A percentile compares a stretch with the other conserved stretches of the same genome.
Conservation (phyloP, 1,284 basidiomycete genomes). For the Ceratobasidium sp. region DNA sequence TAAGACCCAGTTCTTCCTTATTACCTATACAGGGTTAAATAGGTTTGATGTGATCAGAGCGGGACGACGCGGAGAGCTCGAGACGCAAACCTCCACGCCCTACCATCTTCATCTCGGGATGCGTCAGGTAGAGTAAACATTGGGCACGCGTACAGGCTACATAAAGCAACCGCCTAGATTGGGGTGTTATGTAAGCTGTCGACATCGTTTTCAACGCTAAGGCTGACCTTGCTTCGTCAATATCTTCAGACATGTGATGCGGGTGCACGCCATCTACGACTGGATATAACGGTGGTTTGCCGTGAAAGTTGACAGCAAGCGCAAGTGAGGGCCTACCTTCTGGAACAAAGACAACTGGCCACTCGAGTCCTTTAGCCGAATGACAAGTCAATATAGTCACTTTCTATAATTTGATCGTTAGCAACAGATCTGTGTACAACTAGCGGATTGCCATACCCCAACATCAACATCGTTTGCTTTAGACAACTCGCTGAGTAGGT, state of each 20-base stretch:
- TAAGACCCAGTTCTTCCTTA: no score
- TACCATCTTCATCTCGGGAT: constrained; percentile 53
- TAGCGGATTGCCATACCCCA: constrained; percentile 15
- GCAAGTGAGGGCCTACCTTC: constrained; percentile 62
- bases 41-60: no score
- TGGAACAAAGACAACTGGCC: constrained; percentile 89
- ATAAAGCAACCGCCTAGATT: constrained; percentile 79
- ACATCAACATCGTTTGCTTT: neutral
- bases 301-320: neutral
- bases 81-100: constrained; percentile 49
- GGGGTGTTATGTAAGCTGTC: neutral
- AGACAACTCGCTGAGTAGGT: neutral
- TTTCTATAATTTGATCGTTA: constrained; percentile 63
- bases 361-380: constrained; percentile 92
- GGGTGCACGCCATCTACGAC: constrained; percentile 86
- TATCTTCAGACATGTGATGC: constrained; percentile 81
- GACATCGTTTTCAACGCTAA: neutral
- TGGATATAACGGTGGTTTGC: constrained; percentile 52
- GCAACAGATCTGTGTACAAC: neutral
- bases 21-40: no score
- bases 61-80: no score
- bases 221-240: constrained; percentile 82
- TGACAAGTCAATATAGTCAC: constrained; percentile 92
- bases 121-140: constrained; percentile 75
- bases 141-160: constrained; percentile 94